phyloP scores from a whole-genome alignment of 2,329 filamentous ascomycete genomes.

The Trichoderma hamatum region DNA sequence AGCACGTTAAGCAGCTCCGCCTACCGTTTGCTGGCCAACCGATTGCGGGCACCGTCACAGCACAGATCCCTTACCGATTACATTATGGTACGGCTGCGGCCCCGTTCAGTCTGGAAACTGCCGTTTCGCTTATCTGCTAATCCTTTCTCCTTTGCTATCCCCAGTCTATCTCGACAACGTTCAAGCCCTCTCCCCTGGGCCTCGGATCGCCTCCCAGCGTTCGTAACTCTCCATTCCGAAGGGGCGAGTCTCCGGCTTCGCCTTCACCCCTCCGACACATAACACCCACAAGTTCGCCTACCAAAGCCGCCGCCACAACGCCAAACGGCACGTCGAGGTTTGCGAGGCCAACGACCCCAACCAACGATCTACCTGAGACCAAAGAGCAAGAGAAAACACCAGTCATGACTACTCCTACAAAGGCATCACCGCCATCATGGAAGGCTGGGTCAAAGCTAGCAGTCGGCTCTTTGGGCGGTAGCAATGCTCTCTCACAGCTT shows the following conservation, averaged over 20 bases:
- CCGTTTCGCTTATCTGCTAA: conserved; percentile 29
- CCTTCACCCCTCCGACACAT: conserved; percentile 66
- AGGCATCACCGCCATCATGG: conserved; percentile 37
- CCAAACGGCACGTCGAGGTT: conserved; percentile 37
- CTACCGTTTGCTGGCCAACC: conserved; percentile 33
- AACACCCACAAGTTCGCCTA: conserved; percentile 65
- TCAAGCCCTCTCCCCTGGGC: conserved; percentile 72
- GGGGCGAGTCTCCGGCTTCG: conserved; percentile 65
- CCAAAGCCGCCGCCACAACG: conserved; percentile 43
- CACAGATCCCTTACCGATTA: conserved; percentile 23
- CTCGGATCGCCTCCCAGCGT: conserved; percentile 62
- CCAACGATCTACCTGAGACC: conserved; percentile 45
- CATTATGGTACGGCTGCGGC: conserved; percentile 39
- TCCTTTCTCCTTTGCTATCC: conserved; percentile 33
- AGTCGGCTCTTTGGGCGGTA: conserved; percentile 49
- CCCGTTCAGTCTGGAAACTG: conserved; percentile 25
- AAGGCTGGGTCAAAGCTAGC: conserved; percentile 42
- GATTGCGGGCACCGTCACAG: conserved; percentile 13
- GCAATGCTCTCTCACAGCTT: conserved; percentile 69
- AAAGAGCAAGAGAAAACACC: conserved; percentile 33
- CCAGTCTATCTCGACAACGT: conserved; percentile 60
- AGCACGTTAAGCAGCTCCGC: conserved; percentile 14
- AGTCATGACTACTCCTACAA: conserved; percentile 46
- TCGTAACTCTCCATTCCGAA: conserved; percentile 66
- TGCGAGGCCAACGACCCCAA: conserved; percentile 48